phyloP scores from a whole-genome alignment of 371 early-diverging fungal genomes.

The Haplosporangium sp. region DNA sequence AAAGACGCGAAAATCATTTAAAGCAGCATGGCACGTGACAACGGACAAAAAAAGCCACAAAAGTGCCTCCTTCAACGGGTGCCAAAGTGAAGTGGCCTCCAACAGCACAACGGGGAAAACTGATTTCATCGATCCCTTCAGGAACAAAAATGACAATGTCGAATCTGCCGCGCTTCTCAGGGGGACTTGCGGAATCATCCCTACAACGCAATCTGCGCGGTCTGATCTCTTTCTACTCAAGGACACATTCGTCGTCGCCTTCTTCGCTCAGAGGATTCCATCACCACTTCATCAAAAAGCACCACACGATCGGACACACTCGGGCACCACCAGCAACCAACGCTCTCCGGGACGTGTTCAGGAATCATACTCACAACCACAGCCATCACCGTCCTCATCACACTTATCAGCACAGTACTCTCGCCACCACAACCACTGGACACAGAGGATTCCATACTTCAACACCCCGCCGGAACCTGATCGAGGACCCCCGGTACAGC shows the following conservation, averaged over 20 bases:
- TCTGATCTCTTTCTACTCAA: neutral
- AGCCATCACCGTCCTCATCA: neutral
- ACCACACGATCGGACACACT: neutral
- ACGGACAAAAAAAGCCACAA: too few relatives aligned
- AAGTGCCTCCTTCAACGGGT: too few relatives aligned
- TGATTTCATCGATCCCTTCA: neutral
- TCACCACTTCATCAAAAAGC: neutral
- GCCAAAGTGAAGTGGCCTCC: too few relatives aligned
- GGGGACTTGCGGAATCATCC: conserved; percentile 11
- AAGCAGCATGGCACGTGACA: too few relatives aligned
- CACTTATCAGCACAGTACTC: neutral
- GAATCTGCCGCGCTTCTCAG: conserved; percentile 30
- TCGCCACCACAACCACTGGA: neutral
- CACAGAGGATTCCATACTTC: conserved; percentile 33
- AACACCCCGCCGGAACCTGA: conserved; percentile 26
- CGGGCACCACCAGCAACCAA: neutral
- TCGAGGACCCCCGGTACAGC: conserved; percentile 38
- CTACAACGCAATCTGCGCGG: conserved; percentile 6
- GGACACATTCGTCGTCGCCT: conserved; percentile 4
- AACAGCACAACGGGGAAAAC: too few relatives aligned
- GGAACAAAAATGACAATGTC: conserved; percentile 25
- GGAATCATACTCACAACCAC: neutral
- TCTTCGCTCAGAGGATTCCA: conserved; percentile 11
- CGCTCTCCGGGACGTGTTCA: conserved; percentile 1
- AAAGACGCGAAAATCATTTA: too few relatives aligned